Conservation (phyloP, 2,329 filamentous ascomycete species). For the Akanthomyces uredinophilus region DNA sequence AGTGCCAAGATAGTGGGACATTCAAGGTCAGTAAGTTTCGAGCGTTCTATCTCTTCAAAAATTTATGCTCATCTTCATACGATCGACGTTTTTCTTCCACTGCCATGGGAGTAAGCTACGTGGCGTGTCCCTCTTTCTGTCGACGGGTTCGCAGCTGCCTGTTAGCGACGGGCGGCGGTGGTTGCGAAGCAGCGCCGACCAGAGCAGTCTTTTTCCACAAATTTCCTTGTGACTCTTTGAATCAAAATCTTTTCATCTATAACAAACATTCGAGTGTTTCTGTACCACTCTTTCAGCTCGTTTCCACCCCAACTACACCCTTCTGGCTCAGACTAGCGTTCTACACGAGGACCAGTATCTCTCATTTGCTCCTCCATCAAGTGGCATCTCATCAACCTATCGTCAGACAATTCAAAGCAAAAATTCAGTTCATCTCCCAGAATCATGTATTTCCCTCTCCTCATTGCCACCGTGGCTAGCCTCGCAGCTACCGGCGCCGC, state of each 20-base stretch:
- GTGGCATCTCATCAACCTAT: neutral
- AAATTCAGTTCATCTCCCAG: neutral
- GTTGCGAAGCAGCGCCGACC: too few relatives aligned
- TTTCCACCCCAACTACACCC: too few relatives aligned
- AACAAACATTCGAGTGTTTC: too few relatives aligned
- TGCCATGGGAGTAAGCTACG: neutral
- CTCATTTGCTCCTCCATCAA: neutral
- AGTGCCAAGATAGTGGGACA: neutral
- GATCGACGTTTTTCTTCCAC: neutral
- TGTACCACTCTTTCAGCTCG: too few relatives aligned
- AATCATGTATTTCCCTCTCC: constrained; percentile 8
- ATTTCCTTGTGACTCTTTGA: too few relatives aligned
- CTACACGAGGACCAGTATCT: neutral
- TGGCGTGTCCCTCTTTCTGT: neutral
- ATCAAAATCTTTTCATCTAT: too few relatives aligned
- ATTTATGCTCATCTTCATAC: neutral
- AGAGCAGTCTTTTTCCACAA: too few relatives aligned
- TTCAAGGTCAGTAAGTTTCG: neutral
- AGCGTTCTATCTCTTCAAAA: neutral
- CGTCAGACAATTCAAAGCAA: neutral
- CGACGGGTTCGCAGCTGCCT: too few relatives aligned
- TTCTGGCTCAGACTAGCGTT: neutral
- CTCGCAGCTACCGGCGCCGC: neutral
- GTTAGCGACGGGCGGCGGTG: too few relatives aligned
- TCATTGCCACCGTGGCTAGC: neutral